phyloP scores from a whole-genome alignment of 2,329 filamentous ascomycete genomes.

The Epicoccum nigrum region DNA sequence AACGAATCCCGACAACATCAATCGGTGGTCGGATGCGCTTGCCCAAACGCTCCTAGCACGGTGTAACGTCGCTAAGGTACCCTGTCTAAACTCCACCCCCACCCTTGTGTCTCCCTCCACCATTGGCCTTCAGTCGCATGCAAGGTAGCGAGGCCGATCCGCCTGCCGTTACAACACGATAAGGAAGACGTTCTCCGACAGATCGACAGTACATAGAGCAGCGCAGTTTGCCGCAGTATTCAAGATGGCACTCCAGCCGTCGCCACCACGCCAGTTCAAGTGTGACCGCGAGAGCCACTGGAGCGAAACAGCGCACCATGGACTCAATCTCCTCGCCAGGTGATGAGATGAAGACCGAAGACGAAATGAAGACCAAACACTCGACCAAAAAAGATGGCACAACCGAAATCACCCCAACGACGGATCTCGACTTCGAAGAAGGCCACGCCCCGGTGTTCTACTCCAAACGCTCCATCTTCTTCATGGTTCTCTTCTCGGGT shows the following conservation, averaged over 20 bases:
- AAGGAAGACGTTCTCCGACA: slow-evolving; percentile 12
- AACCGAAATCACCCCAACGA: slow-evolving; percentile 1
- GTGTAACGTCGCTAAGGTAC: slow-evolving; percentile 11
- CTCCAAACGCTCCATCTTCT: slow-evolving; percentile 39
- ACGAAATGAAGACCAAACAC: neutral
- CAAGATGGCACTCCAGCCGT: neutral
- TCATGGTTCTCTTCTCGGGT: slow-evolving; percentile 46
- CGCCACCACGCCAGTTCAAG: neutral
- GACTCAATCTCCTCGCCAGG: neutral
- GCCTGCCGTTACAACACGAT: slow-evolving; percentile 7
- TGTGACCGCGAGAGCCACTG: neutral
- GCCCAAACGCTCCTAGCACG: neutral
- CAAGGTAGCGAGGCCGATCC: slow-evolving; percentile 3
- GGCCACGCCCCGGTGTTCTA: slow-evolving; percentile 26
- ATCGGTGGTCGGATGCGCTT: slow-evolving; percentile 8
- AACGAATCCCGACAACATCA: slow-evolving; percentile 1
- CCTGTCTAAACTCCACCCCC: slow-evolving; percentile 14
- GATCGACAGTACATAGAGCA: slow-evolving; percentile 11
- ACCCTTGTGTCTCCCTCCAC: neutral
- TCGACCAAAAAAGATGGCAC: too few relatives aligned
- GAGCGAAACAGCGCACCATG: neutral
- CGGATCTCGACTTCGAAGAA: slow-evolving; percentile 20
- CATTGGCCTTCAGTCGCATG: slow-evolving; percentile 7
- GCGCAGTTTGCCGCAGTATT: neutral
- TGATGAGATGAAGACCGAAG: neutral